Conservation (phyloP, 768 basidiomycete genomes). For the Collybia nuda region DNA sequence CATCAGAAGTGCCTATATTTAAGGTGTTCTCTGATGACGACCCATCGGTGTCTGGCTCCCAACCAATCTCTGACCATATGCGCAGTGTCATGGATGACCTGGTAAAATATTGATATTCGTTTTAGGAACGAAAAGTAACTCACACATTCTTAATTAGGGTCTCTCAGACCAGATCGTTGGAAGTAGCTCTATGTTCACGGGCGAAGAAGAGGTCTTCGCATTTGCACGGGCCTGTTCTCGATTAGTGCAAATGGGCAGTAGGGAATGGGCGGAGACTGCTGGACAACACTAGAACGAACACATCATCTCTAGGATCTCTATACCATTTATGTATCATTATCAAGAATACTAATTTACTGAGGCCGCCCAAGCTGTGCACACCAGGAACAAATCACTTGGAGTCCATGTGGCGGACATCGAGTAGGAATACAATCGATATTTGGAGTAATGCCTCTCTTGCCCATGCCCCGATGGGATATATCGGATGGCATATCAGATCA, state of each 20-base stretch:
- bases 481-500: too few species aligned
- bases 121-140: constrained; percentile 8
- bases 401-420: too few species aligned
- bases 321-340: not conserved
- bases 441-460: too few species aligned
- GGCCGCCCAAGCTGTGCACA: too few species aligned
- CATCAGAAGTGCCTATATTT: constrained; percentile 90
- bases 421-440: too few species aligned
- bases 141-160: constrained; percentile 48
- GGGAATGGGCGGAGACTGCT: constrained; percentile 71
- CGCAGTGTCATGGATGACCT: constrained; percentile 94
- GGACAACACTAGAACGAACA: constrained; percentile 24
- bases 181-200: constrained; percentile 86
- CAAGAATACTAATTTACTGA: too few species aligned
- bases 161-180: constrained; percentile 76
- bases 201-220: constrained; percentile 96
- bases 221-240: constrained; percentile 93
- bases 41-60: constrained; percentile 31
- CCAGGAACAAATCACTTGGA: too few species aligned
- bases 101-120: constrained; percentile 39
- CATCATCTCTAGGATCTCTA: not conserved
- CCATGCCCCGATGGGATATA: too few species aligned
- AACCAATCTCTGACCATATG: constrained; percentile 77
- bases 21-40: constrained; percentile 83
- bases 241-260: constrained; percentile 87